A percentile compares a stretch with the other conserved stretches of the same genome.
These are phyloP conservation scores for Peniophora sp. DNA, from an alignment of 1,284 basidiomycete genomes.

Conservation along the genomic window DNA sequence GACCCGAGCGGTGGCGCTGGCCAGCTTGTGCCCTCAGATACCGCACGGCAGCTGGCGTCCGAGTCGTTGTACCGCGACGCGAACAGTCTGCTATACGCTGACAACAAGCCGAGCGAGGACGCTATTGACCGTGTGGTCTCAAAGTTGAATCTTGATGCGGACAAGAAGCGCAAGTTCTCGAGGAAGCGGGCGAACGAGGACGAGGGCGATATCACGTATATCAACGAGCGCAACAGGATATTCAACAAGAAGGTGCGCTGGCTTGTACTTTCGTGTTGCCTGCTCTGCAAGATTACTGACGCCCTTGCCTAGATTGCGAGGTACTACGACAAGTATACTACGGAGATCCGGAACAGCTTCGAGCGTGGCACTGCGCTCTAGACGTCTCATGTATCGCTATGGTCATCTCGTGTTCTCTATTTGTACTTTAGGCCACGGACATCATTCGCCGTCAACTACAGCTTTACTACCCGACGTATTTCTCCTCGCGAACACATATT, in stretches of 20 bases:
- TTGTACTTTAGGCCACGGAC: conserved; percentile 6
- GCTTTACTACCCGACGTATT: conserved; percentile 1
- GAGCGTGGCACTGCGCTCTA: conserved; percentile 90
- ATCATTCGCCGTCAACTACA: conserved; percentile 3
- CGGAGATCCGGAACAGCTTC: conserved; percentile 92
- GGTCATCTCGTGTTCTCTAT: conserved; percentile 8
- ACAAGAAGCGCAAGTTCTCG: conserved; percentile 83
- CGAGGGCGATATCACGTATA: conserved; percentile 95
- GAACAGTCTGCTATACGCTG: conserved; percentile 86
- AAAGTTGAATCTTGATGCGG: conserved; percentile 90
- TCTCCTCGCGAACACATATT: neutral
- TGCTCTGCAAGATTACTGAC: conserved; percentile 1
- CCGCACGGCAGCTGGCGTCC: conserved; percentile 60
- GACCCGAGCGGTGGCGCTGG: neutral
- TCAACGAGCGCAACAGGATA: conserved; percentile 97
- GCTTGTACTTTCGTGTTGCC: neutral
- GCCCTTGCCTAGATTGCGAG: conserved; percentile 65
- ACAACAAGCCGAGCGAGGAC: conserved; percentile 90
- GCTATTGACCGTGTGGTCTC: conserved; percentile 88
- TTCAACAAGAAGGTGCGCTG: conserved; percentile 94
- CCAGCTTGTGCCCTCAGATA: conserved; percentile 44
- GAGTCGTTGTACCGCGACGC: conserved; percentile 86
- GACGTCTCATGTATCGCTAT: conserved; percentile 5
- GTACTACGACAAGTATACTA: conserved; percentile 96
- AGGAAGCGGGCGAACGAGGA: conserved; percentile 85